Base-by-base conservation (phyloP, 371 early-diverging fungal genomes). In the Saksenaea oblongispora region DNA sequence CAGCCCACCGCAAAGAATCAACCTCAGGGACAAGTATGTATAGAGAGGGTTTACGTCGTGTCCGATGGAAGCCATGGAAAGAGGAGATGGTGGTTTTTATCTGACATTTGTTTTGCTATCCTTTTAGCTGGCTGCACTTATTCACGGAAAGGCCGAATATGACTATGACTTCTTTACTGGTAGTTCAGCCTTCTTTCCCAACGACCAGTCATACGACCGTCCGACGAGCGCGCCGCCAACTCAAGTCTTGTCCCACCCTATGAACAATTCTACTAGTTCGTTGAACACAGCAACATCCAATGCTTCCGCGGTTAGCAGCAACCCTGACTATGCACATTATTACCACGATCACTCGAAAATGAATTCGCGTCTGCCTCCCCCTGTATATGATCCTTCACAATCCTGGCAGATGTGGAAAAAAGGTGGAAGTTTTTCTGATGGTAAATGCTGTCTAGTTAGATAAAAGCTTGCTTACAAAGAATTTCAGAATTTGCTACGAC, bases 91-190 rank as follows among this genome's bases (percentile, higher is more conserved):
- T 56, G 17, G 2, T 31, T 31, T 31, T 31, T 31, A 28, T 56
- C 44, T 31, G 39, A 13, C 36, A 10, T 53, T 18, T 11, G 5
- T 7, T 54, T 14, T 44, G 0, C 24, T 27, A 31, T 4, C 11
- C 35, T 54, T 35, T 8, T 58, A 64, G 79, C 62, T 79, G 39
- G 79, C 79, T 58, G 79, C 79, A n/a, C 70, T 79, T 39, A 69
- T 79, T 31, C 76, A 76, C 56, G 79, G 74, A 14, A 75, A 79
- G 54, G 24, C 75, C 26, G 79, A 79, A 37, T 75, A 79, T 61
- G 76, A 59, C 22, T 59, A 73, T 59, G 74, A 77, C 65, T 51
- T 72, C 24, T 74, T 72, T 68, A 7, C 54, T 53, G 58, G 37
- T 24, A 44, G 54, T 36, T 65, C 67, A 51, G 58, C 66, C 1